A percentile compares a stretch with the other conserved stretches of the same genome.
phyloP scores from a whole-genome alignment of 208 protist genomes.

The Trypanosoma lewisi region DNA sequence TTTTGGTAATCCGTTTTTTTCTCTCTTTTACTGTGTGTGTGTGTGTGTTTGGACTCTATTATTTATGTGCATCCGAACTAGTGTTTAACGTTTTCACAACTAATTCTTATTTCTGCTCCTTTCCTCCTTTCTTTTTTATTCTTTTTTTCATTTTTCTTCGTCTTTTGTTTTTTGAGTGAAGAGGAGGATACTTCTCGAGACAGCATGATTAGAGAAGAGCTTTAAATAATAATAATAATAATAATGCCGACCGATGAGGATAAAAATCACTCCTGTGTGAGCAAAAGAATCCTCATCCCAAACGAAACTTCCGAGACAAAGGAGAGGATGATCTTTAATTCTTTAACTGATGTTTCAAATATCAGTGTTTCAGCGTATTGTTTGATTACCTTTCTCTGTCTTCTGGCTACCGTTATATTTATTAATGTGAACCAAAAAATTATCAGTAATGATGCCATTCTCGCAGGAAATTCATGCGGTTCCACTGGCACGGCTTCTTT shows the following conservation, averaged over 20 bases:
- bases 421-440: conserved; percentile 2
- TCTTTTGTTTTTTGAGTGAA: neutral
- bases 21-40: neutral
- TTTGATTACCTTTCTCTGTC: conserved; percentile 2
- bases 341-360: conserved; percentile 3
- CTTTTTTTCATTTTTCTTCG: conserved; percentile 12
- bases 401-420: conserved; percentile 5
- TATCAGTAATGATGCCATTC: neutral
- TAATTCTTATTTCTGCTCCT: neutral
- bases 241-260: too few species aligned
- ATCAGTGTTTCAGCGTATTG: conserved; percentile 4
- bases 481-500: neutral
- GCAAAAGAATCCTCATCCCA: neutral
- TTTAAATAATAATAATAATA: too few species aligned
- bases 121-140: neutral
- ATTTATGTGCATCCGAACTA: neutral
- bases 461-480: neutral
- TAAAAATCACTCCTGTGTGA: too few species aligned
- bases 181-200: neutral
- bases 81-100: too few species aligned
- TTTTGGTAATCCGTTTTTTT: conserved; percentile 8
- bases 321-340: neutral
- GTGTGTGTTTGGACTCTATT: neutral
- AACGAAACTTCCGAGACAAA: neutral
- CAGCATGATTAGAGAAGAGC: neutral